Percentiles rank a stretch among this genome's conserved stretches.
Conservation (phyloP, 2,329 filamentous ascomycete genomes). For the Colletotrichum euphorbiae region DNA sequence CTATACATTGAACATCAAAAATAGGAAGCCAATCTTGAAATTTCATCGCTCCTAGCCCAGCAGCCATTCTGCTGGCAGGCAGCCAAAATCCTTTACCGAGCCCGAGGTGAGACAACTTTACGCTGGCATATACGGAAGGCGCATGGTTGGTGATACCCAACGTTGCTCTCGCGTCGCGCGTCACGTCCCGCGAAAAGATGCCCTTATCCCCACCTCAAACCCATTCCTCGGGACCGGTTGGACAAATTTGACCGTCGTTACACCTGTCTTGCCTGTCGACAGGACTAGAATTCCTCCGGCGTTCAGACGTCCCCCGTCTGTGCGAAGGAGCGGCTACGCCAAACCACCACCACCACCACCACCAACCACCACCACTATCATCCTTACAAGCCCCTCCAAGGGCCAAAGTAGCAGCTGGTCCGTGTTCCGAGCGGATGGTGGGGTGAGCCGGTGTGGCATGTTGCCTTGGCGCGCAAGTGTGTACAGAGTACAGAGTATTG, state of each 20-base stretch:
- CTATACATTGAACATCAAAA: constrained; percentile 25
- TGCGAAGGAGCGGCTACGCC: constrained; percentile 19
- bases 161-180: neutral
- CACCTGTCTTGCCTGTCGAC: constrained; percentile 24
- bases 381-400: neutral
- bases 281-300: constrained; percentile 20
- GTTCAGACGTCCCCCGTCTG: constrained; percentile 30
- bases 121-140: neutral
- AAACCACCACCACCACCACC: neutral
- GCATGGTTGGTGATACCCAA: neutral
- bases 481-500: neutral
- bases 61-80: neutral
- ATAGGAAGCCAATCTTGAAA: neutral
- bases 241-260: constrained; percentile 34
- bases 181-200: neutral
- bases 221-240: constrained; percentile 21
- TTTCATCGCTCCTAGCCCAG: neutral
- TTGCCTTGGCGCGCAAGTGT: neutral
- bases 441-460: neutral
- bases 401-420: constrained; percentile 20
- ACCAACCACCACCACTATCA: too few species aligned
- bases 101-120: neutral
- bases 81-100: neutral
- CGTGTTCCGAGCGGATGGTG: constrained; percentile 3
- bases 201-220: neutral